phyloP scores from a whole-genome alignment of 2,329 filamentous ascomycete genomes.

The Raffaelea ambrosiae region DNA sequence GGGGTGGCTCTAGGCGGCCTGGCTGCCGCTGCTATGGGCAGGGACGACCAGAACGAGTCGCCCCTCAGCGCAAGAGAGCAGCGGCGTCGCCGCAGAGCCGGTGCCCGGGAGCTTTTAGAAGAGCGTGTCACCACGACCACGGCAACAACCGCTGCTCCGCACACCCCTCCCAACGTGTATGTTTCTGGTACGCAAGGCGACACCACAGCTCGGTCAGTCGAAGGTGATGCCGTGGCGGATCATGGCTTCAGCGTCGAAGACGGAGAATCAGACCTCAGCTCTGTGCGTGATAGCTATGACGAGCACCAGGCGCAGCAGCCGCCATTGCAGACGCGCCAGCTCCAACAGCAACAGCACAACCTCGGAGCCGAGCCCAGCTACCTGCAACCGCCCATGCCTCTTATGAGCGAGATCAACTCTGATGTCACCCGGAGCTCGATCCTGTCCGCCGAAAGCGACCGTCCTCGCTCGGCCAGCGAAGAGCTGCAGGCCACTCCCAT shows the following conservation, averaged over 20 bases:
- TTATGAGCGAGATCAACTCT: slow-evolving; percentile 80
- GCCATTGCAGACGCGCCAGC: slow-evolving; percentile 26
- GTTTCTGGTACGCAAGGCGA: slow-evolving; percentile 4
- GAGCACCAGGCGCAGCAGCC: slow-evolving; percentile 42
- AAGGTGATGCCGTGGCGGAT: not conserved
- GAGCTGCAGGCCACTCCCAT: slow-evolving; percentile 44
- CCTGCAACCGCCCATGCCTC: slow-evolving; percentile 70
- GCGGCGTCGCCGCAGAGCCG: slow-evolving; percentile 43
- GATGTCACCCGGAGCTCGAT: slow-evolving; percentile 85
- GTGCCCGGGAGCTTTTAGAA: slow-evolving; percentile 36
- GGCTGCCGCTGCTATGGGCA: slow-evolving; percentile 23
- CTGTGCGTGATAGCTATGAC: slow-evolving; percentile 16
- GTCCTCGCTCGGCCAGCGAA: slow-evolving; percentile 59
- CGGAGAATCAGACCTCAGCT: slow-evolving; percentile 12
- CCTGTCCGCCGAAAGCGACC: slow-evolving; percentile 69
- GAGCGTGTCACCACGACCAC: slow-evolving; percentile 17
- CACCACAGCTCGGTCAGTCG: slow-evolving; percentile 5
- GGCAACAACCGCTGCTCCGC: slow-evolving; percentile 28
- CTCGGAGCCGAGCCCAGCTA: slow-evolving; percentile 27
- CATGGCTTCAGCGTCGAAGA: too few species aligned
- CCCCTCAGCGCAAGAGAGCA: slow-evolving; percentile 43
- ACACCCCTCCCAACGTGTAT: slow-evolving; percentile 4
- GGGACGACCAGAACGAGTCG: slow-evolving; percentile 24
- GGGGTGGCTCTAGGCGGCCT: slow-evolving; percentile 33
- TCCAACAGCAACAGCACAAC: slow-evolving; percentile 29